Base-by-base conservation (phyloP, 2,329 filamentous ascomycete genomes). In the Botrytis medusae region DNA sequence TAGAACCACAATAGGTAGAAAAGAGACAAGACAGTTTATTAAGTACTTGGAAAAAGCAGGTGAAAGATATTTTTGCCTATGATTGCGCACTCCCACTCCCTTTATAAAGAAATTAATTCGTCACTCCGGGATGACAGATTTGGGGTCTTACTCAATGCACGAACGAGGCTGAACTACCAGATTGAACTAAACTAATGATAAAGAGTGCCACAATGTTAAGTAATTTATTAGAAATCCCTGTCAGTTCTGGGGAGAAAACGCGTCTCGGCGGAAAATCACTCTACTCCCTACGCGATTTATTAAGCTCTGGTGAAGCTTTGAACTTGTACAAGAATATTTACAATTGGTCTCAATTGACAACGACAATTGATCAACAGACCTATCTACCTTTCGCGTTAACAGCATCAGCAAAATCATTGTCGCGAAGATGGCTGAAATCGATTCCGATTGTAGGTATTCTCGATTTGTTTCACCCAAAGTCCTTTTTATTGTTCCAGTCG, bases 361-460 rank as follows among this genome's bases (percentile, higher is more conserved):
- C 65, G 40, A 70, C 22, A 42, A 65, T 42, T 8, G 10, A 7
- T 67, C 5, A 40, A 51, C 48, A n/a, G 4, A 29, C 25, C 18
- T 18, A 29, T 22, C 25, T 20, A 22, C 18, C 18, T 29, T 68
- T 51, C 68, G 40, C 61, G 42, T 37, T n/a, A 29, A 62, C 37
- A 18, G 37, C 32, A 37, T 42, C 54, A 68, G 73, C 29, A 63
- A 34, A 42, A 44, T 32, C 25, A 29, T 37, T 54, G 46, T 59
- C 54, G 65, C 69, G 32, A 78, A 57, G 25, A 79, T 79, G 77
- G 61, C 76, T 14, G 77, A 76, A 16, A 57, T 69, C 42, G 64
- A 74, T 32, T 74, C 63, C 32, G 77, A 79, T 69, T 79, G 78
- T 78, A 74, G 75, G 78, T 76, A 62, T 54, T 40, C 20, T 12